Conservation (phyloP, 345 rosid genomes). For the Eutrema heterophyllum region DNA sequence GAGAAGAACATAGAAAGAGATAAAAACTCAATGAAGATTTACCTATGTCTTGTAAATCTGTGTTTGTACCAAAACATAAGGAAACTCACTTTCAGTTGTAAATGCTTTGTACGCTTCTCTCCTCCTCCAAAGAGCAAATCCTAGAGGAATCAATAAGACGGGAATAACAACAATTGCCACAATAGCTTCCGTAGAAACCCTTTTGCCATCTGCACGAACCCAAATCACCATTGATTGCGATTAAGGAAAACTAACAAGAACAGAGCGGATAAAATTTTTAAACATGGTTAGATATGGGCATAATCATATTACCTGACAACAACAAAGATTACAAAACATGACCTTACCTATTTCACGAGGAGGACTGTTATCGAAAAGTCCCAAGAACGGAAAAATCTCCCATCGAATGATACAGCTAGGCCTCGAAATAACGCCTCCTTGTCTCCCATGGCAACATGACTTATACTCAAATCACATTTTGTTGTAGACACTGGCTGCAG, state of each 20-base stretch:
- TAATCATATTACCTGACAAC: neutral
- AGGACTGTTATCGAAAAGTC: neutral
- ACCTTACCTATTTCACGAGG: neutral
- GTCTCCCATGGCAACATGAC: slow-evolving; percentile 16
- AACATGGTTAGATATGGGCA: neutral
- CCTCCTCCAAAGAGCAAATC: neutral
- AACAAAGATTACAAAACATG: neutral
- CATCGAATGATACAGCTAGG: slow-evolving; percentile 40
- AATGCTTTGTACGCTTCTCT: neutral
- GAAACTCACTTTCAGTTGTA: slow-evolving; percentile 2
- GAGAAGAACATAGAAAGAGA: slow-evolving; percentile 15
- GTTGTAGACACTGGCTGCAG: slow-evolving; percentile 27
- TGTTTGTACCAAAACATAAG: neutral
- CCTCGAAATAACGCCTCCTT: slow-evolving; percentile 30
- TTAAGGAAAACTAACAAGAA: neutral
- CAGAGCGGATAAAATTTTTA: neutral
- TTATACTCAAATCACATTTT: neutral
- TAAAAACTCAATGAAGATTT: neutral
- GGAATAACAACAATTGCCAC: slow-evolving; percentile 4
- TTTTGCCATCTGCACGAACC: slow-evolving; percentile 17
- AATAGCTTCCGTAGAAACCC: neutral
- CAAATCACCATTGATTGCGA: neutral
- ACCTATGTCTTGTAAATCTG: neutral
- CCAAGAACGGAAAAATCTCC: slow-evolving; percentile 35
- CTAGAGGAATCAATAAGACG: neutral